These are phyloP conservation scores for Hanseniaspora pseudoguilliermondii DNA, from an alignment of 805 yeast species.

Conservation along the genomic window DNA sequence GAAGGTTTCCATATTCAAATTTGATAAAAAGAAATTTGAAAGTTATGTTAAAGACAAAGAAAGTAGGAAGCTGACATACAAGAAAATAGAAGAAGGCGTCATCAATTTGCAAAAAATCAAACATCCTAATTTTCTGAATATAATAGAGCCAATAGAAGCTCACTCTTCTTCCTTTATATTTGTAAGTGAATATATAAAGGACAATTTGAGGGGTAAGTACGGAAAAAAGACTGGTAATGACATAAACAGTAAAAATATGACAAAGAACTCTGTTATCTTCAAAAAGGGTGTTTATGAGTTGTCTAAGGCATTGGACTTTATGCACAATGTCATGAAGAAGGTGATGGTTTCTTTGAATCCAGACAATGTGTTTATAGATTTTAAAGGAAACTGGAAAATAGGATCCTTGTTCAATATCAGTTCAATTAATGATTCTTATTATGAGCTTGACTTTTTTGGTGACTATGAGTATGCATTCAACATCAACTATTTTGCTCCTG, in stretches of 20 bases:
- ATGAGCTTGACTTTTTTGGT: not conserved
- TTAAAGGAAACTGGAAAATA: constrained; percentile 87
- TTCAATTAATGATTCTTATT: constrained; percentile 27
- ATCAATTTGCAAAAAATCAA: constrained; percentile 63
- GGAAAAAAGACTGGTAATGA: constrained; percentile 19
- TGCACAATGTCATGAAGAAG: constrained; percentile 62
- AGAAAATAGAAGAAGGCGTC: constrained; percentile 54
- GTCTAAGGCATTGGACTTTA: constrained; percentile 64
- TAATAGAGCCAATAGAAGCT: constrained; percentile 83
- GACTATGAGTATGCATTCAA: constrained; percentile 4
- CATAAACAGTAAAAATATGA: not conserved
- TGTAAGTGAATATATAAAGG: constrained; percentile 69
- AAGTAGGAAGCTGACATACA: constrained; percentile 49
- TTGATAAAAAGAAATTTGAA: constrained; percentile 69
- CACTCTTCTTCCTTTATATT: constrained; percentile 64
- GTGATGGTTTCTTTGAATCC: constrained; percentile 76
- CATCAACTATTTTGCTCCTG: constrained; percentile 72
- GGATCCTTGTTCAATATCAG: constrained; percentile 53
- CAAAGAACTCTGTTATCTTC: constrained; percentile 34
- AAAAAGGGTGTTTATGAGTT: constrained; percentile 76
- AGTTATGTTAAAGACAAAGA: constrained; percentile 39
- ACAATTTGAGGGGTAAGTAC: constrained; percentile 30
- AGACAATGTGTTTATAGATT: constrained; percentile 58
- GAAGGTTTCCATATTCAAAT: constrained; percentile 62
- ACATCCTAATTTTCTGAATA: constrained; percentile 76